Percentiles rank a stretch among this genome's conserved stretches.
Conservation (phyloP, 371 early-diverging fungal genomes). For the Apophysomyces variabilis region DNA sequence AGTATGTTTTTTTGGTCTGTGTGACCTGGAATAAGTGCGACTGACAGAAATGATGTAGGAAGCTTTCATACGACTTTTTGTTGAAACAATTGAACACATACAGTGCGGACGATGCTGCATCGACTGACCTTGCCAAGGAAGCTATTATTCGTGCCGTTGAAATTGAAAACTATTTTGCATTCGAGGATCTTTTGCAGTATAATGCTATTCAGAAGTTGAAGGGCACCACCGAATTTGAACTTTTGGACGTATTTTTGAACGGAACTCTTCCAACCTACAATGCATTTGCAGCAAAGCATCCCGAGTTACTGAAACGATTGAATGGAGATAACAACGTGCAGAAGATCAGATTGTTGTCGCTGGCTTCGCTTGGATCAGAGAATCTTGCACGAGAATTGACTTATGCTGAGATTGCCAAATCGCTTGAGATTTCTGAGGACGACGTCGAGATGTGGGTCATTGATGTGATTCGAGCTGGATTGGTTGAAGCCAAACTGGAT, state of each 20-base stretch:
- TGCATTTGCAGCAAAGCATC: conserved; percentile 57
- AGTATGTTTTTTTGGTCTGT: conserved; percentile 50
- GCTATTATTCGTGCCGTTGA: conserved; percentile 75
- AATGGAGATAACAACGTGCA: conserved; percentile 64
- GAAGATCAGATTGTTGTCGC: conserved; percentile 88
- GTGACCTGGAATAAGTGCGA: not conserved
- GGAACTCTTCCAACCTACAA: conserved; percentile 73
- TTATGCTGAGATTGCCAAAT: conserved; percentile 75
- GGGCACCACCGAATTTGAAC: conserved; percentile 59
- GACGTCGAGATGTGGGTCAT: conserved; percentile 95
- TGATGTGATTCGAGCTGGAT: conserved; percentile 88
- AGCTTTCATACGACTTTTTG: conserved; percentile 65
- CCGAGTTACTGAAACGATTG: conserved; percentile 55
- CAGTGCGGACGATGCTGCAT: conserved; percentile 35
- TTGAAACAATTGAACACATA: conserved; percentile 70
- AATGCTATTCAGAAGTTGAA: conserved; percentile 75
- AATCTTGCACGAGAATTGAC: conserved; percentile 72
- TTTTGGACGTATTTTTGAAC: conserved; percentile 79
- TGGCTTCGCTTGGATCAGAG: conserved; percentile 82
- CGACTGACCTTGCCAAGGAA: conserved; percentile 47
- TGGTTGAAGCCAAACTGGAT: conserved; percentile 95
- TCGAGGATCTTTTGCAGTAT: conserved; percentile 80
- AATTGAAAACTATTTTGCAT: conserved; percentile 76
- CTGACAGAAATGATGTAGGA: conserved; percentile 30
- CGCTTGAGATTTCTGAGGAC: conserved; percentile 74